These are phyloP conservation scores for Fraxinus cuspidata DNA, from an alignment of 257 asterid species.

Conservation along the genomic window DNA sequence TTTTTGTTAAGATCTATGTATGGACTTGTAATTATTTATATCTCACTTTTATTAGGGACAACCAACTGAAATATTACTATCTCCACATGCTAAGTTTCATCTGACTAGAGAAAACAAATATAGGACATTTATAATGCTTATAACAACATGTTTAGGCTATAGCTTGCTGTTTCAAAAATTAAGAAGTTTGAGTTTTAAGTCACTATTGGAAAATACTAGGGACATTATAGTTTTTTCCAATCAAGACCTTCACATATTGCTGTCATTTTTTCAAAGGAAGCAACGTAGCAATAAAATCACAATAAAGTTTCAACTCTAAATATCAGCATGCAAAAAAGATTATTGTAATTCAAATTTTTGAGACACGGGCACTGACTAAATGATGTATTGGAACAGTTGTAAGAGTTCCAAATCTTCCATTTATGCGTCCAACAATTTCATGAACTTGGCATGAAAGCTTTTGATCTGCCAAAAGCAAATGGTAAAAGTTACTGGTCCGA, in stretches of 20 bases:
- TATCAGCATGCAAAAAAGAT: neutral
- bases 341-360: neutral
- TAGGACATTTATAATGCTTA: neutral
- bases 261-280: neutral
- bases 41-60: neutral
- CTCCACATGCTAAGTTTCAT: neutral
- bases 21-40: neutral
- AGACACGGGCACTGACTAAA: constrained; percentile 58
- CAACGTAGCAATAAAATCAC: neutral
- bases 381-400: constrained; percentile 92
- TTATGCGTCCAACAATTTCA: constrained; percentile 95
- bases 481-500: neutral
- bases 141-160: neutral
- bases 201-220: neutral
- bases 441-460: constrained; percentile 90
- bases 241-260: neutral
- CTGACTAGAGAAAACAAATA: neutral
- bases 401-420: constrained; percentile 88
- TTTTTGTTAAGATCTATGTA: neutral
- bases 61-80: neutral
- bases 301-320: neutral
- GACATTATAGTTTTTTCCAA: neutral
- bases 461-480: constrained; percentile 60
- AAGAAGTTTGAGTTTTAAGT: neutral
- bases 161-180: neutral